Percentiles rank a stretch among this genome's conserved stretches.
Conservation (phyloP, 352 stramenopile genomes). For the Globisporangium paddicum region DNA sequence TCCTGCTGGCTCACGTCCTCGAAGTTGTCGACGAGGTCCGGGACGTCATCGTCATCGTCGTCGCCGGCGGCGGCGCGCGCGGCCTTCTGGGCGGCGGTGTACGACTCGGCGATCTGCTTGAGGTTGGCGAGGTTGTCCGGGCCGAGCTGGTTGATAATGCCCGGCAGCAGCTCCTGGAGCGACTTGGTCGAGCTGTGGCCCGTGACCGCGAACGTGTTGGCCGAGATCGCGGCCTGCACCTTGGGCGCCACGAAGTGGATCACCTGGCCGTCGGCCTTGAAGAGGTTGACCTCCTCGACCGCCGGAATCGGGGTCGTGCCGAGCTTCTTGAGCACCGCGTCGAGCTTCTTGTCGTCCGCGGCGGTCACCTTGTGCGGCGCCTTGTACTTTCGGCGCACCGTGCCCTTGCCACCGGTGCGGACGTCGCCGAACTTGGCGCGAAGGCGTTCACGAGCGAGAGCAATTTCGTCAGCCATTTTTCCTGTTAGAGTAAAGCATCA, state of each 20-base stretch:
- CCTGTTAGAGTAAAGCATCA: slow-evolving; percentile 5
- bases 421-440: slow-evolving; percentile 83
- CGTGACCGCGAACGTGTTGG: slow-evolving; percentile 98
- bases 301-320: slow-evolving; percentile 97
- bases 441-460: slow-evolving; percentile 83
- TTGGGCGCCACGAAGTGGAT: slow-evolving; percentile 98
- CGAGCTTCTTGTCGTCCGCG: slow-evolving; percentile 98
- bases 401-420: slow-evolving; percentile 95
- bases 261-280: slow-evolving; percentile 98
- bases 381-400: slow-evolving; percentile 96
- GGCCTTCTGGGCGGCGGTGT: slow-evolving; percentile 72
- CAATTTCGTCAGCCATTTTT: slow-evolving; percentile 88
- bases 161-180: slow-evolving; percentile 96
- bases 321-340: slow-evolving; percentile 97
- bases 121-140: slow-evolving; percentile 96
- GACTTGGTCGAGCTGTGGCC: slow-evolving; percentile 95
- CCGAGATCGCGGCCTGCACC: slow-evolving; percentile 96
- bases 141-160: slow-evolving; percentile 98
- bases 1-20: slow-evolving; percentile 94
- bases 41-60: slow-evolving; percentile 95
- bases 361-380: slow-evolving; percentile 90
- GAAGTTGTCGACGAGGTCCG: slow-evolving; percentile 98
- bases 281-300: slow-evolving; percentile 99
- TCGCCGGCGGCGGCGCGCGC: slow-evolving; percentile 76
- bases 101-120: slow-evolving; percentile 92